A percentile compares a stretch with the other conserved stretches of the same genome.
Evolutionary conservation across 495 filamentous ascomycete species (phyloP).

Genomic region (Aspergillus sparsus): DNA sequence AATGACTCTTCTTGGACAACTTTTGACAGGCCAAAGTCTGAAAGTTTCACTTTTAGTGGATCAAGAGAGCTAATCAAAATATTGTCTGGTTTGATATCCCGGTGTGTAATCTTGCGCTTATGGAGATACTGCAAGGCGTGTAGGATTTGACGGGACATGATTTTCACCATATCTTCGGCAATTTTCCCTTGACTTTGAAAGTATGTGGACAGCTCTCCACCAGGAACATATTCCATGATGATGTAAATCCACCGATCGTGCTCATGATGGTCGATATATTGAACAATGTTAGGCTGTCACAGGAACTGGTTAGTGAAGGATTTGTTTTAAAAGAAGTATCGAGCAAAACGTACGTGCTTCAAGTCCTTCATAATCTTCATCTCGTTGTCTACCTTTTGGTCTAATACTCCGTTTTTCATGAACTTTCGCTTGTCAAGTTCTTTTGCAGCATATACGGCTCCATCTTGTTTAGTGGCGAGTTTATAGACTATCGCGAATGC

Average conservation of each 20-base stretch:
- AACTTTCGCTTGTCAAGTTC: constrained; percentile 87
- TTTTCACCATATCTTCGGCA: constrained; percentile 64
- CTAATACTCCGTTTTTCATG: constrained; percentile 81
- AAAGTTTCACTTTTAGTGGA: constrained; percentile 83
- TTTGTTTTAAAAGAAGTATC: too few species aligned
- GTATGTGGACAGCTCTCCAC: constrained; percentile 79
- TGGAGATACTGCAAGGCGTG: constrained; percentile 87
- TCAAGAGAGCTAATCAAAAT: constrained; percentile 75
- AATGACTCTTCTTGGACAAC: constrained; percentile 88
- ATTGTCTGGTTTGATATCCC: constrained; percentile 97
- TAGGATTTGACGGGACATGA: constrained; percentile 74
- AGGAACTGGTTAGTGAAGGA: constrained; percentile 8
- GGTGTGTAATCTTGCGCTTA: constrained; percentile 82
- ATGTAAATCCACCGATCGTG: constrained; percentile 79
- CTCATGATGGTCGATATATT: constrained; percentile 84
- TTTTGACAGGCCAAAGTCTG: constrained; percentile 95
- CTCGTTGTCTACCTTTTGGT: constrained; percentile 88
- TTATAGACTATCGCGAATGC: constrained; percentile 93
- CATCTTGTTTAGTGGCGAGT: constrained; percentile 75
- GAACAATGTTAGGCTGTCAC: constrained; percentile 78
- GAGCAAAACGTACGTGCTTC: constrained; percentile 65
- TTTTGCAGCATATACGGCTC: constrained; percentile 82
- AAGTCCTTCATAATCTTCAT: constrained; percentile 89
- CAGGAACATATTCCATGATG: constrained; percentile 91
- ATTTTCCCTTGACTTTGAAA: constrained; percentile 61